phyloP scores from a whole-genome alignment of 1,284 basidiomycete genomes.

The Gymnopus androsaceus region DNA sequence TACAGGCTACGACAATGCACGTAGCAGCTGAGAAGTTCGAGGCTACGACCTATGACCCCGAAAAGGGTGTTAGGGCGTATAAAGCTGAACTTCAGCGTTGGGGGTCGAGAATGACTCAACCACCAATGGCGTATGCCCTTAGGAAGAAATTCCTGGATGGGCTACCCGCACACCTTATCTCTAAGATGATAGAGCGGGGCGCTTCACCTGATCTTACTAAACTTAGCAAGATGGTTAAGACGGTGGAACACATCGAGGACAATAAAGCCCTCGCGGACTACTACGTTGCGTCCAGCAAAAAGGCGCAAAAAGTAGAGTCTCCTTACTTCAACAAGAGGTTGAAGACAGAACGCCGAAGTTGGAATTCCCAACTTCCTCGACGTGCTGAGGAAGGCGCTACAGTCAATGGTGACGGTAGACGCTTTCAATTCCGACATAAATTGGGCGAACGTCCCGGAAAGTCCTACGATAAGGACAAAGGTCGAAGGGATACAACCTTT shows the following conservation, averaged over 20 bases:
- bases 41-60: not conserved
- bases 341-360: not conserved
- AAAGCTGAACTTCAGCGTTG: conserved; percentile 14
- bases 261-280: not conserved
- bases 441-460: too few relatives aligned
- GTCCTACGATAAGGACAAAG: too few relatives aligned
- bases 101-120: conserved; percentile 10
- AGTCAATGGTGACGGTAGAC: too few relatives aligned
- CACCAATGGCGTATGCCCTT: conserved; percentile 15
- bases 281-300: not conserved
- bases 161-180: not conserved
- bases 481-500: too few relatives aligned
- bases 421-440: too few relatives aligned
- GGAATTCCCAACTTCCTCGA: too few relatives aligned
- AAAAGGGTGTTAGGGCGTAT: conserved; percentile 16
- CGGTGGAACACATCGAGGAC: conserved; percentile 2
- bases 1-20: conserved; percentile 21
- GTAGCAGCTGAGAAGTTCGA: conserved; percentile 17
- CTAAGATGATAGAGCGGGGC: not conserved
- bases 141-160: conserved; percentile 10
- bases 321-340: not conserved
- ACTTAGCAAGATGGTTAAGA: not conserved
- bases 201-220: not conserved
- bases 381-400: too few relatives aligned
- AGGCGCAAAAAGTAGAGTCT: not conserved